phyloP scores from a whole-genome alignment of 768 basidiomycete genomes.

The Boletus bicolor region DNA sequence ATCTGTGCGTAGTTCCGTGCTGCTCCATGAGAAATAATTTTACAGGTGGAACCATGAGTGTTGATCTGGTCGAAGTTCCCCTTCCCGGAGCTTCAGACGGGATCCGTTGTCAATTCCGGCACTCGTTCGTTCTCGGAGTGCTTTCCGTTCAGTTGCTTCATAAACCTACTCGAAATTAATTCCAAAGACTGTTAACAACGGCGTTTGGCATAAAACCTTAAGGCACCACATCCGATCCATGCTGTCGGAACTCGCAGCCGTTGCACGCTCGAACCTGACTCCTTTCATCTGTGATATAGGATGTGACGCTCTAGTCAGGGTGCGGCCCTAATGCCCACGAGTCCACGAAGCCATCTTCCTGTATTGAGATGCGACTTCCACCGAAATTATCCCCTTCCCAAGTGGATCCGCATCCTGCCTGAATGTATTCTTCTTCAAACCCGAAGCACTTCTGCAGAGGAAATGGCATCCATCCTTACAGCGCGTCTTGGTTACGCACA shows the following conservation, averaged over 20 bases:
- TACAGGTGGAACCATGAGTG: not conserved
- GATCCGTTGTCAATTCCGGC: conserved; percentile 1
- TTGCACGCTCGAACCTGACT: conserved; percentile 16
- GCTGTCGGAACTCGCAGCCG: conserved; percentile 13
- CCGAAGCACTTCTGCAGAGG: conserved; percentile 2
- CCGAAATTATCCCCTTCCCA: conserved; percentile 16
- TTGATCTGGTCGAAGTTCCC: not conserved
- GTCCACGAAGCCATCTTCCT: conserved; percentile 5
- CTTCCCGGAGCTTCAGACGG: not conserved
- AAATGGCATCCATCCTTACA: conserved; percentile 7
- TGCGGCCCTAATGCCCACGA: not conserved
- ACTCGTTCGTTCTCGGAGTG: not conserved
- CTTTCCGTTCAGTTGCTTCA: conserved; percentile 10
- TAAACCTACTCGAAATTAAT: not conserved
- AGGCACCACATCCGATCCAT: conserved; percentile 2
- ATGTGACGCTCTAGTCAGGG: not conserved
- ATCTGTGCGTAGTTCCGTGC: conserved; percentile 17
- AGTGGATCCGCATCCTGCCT: conserved; percentile 18
- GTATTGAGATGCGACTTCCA: not conserved
- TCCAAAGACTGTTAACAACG: conserved; percentile 11
- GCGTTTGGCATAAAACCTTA: conserved; percentile 14
- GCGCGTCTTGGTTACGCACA: conserved; percentile 2
- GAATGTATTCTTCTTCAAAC: conserved; percentile 5
- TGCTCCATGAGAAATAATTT: conserved; percentile 20
- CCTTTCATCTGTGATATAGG: conserved; percentile 15